Conservation (phyloP, 805 yeast species). For the Myxozyma melibiosi region DNA sequence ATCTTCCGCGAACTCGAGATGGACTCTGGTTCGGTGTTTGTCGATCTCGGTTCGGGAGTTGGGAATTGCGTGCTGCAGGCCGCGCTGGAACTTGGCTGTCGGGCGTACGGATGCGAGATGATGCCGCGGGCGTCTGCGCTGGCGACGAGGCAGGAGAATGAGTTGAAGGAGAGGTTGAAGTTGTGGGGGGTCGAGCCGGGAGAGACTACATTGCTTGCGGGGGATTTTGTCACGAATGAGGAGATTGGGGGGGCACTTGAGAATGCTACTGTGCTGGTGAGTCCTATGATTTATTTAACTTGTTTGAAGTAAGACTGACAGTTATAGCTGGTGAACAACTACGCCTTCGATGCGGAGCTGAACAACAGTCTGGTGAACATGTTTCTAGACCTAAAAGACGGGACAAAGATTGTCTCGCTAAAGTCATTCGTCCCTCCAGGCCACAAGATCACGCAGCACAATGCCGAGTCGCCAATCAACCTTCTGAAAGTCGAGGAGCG, state of each 20-base stretch:
- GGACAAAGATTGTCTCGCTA: constrained; percentile 77
- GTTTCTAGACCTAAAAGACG: constrained; percentile 64
- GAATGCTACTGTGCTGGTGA: constrained; percentile 62
- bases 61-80: constrained; percentile 92
- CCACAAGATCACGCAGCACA: constrained; percentile 60
- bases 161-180: constrained; percentile 58
- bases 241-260: constrained; percentile 57
- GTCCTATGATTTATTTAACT: neutral
- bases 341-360: constrained; percentile 74
- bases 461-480: constrained; percentile 60
- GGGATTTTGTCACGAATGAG: constrained; percentile 70
- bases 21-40: constrained; percentile 57
- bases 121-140: constrained; percentile 79
- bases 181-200: constrained; percentile 68
- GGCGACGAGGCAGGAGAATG: constrained; percentile 61
- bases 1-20: constrained; percentile 65
- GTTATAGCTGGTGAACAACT: constrained; percentile 66
- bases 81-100: constrained; percentile 80
- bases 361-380: constrained; percentile 68
- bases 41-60: constrained; percentile 92
- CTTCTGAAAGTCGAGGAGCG: constrained; percentile 63
- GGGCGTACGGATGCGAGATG: constrained; percentile 86
- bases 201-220: constrained; percentile 58
- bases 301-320: neutral
- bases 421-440: constrained; percentile 79